Percentiles rank a stretch among this genome's conserved stretches.
phyloP scores from a whole-genome alignment of 352 stramenopile species.

The Halophytophthora batemanensis region DNA sequence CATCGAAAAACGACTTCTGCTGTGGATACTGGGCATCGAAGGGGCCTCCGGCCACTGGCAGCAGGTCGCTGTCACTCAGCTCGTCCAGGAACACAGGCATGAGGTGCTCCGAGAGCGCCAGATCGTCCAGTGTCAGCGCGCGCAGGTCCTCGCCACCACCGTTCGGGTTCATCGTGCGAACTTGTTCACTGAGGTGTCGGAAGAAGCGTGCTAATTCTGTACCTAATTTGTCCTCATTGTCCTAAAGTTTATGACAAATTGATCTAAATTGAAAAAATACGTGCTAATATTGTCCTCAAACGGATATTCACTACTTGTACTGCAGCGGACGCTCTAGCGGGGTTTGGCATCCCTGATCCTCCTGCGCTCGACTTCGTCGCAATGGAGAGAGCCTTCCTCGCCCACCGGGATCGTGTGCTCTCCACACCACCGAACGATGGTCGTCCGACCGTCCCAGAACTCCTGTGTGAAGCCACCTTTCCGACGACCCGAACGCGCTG shows the following conservation, averaged over 20 bases:
- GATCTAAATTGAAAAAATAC: not conserved
- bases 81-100: conserved; percentile 30
- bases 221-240: too few species aligned
- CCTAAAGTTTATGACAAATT: conserved; percentile 5
- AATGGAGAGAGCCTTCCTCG: too few species aligned
- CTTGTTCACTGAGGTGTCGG: conserved; percentile 2
- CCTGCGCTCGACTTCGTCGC: too few species aligned
- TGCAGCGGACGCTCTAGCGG: too few species aligned
- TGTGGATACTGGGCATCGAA: not conserved
- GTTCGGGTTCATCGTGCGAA: not conserved
- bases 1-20: conserved; percentile 5
- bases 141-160: conserved; percentile 7
- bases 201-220: too few species aligned
- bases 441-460: too few species aligned
- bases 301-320: too few species aligned
- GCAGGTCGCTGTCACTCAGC: conserved; percentile 23
- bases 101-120: conserved; percentile 14
- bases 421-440: too few species aligned
- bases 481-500: too few species aligned
- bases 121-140: conserved; percentile 11
- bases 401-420: too few species aligned
- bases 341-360: too few species aligned
- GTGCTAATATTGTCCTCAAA: not conserved
- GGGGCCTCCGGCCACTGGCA: not conserved
- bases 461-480: too few species aligned